Base-by-base conservation (phyloP, 805 yeast species). In the Candida schatavii region DNA sequence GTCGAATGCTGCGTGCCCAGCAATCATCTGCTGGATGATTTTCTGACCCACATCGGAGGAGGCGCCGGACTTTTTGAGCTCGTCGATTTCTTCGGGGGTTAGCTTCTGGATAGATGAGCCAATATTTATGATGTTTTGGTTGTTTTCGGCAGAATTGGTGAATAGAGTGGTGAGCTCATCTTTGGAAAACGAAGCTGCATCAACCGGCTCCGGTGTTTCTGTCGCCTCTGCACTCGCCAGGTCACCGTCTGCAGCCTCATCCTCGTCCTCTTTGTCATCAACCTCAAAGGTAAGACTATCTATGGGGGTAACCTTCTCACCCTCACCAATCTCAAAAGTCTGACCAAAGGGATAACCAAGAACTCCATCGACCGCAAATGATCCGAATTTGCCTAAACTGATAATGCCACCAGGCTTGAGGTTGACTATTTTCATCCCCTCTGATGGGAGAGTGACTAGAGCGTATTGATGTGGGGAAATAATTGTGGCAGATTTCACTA, bases 381-480 rank as follows among this genome's bases (percentile, higher is more conserved):
- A 71, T 15, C 99, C 99, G 62, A 91, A 93, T 59, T 93, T 91
- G 2, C 99, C 99, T 48, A 93, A 71, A 42, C 80, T 78, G 15
- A 93, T 74, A 9, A 75, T 59, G 0, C 83, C 80, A 25, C 77
- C 80, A 3, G 77, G 72, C 38, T 72, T 74, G 45, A 90, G 66
- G 50, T 82, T 79, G n/a, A 85, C 80, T 30, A 90, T 74, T 57
- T 87, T 83, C 55, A 81, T 61, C 43, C 86, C 85, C 40, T 82
- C 86, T 2, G 97, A 88, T 0, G 98, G 98, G 44, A 89, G 70
- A 41, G 84, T 75, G 28, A 93, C 61, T 52, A 91, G 62, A 7
- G 78, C 88, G 62, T 72, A 74, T 44, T 78, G 78, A 46, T 73
- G 62, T 15, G 74, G 70, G 20, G 60, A 51, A 13, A 82, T 81